phyloP scores from a whole-genome alignment of 2,329 filamentous ascomycete genomes.

The Clonostachys chloroleuca region DNA sequence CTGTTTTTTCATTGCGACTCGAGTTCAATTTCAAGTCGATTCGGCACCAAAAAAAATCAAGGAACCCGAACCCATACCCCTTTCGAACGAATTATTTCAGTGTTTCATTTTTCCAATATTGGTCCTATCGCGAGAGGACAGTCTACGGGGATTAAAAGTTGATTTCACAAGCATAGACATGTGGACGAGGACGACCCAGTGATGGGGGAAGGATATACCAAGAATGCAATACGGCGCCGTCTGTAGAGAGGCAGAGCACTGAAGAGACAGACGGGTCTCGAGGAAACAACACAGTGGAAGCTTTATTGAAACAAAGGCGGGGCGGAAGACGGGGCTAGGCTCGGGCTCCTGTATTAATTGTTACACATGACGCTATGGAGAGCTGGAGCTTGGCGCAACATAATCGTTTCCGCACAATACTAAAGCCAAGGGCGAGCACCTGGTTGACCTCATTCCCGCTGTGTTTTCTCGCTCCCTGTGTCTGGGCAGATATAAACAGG shows the following conservation, averaged over 20 bases:
- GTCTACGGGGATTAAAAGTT: background rate
- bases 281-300: background rate
- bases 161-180: background rate
- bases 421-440: no score
- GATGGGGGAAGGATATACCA: constrained; percentile 1
- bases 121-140: background rate
- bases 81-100: background rate
- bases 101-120: background rate
- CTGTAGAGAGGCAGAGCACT: background rate
- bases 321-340: background rate
- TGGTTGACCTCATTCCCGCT: background rate
- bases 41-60: constrained; percentile 4
- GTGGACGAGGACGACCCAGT: background rate
- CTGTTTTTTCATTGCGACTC: background rate
- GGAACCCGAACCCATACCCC: constrained; percentile 3
- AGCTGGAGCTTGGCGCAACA: no score
- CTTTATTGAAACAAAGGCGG: background rate
- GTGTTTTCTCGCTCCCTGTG: constrained; percentile 15
- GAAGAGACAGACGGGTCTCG: background rate
- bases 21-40: constrained; percentile 2
- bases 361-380: no score
- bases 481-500: constrained; percentile 33
- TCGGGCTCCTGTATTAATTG: background rate
- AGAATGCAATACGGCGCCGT: constrained; percentile 4
- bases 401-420: no score